Evolutionary conservation across 2,329 filamentous ascomycete genomes (phyloP).

Genomic region (Myriosclerotinia curreyana): DNA sequence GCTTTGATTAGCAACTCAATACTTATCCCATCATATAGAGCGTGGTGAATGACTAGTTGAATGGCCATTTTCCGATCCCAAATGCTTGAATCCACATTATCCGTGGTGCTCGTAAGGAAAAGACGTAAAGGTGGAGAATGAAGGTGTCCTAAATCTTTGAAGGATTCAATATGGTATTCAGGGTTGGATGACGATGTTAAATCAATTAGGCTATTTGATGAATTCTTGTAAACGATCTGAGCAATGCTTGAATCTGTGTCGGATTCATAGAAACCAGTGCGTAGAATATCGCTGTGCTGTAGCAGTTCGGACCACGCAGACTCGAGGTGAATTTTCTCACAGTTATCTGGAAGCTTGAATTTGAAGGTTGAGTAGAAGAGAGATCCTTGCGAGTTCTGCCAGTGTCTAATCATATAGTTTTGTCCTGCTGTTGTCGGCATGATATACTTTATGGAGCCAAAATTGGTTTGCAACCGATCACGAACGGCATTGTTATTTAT

Average conservation of each 20-base stretch:
- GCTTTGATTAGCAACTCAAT: conserved; percentile 60
- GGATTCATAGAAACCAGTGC: conserved; percentile 58
- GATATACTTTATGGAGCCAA: conserved; percentile 48
- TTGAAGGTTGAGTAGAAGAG: conserved; percentile 74
- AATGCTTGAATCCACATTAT: not conserved
- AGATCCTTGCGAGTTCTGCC: conserved; percentile 63
- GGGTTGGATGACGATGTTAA: conserved; percentile 23
- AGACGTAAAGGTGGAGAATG: conserved; percentile 33
- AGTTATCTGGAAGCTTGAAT: conserved; percentile 47
- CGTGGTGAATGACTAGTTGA: conserved; percentile 71
- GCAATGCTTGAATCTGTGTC: conserved; percentile 52
- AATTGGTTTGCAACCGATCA: conserved; percentile 24
- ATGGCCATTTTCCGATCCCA: conserved; percentile 21
- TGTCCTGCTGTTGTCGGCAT: conserved; percentile 76
- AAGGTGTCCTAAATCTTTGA: conserved; percentile 24
- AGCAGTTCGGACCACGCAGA: conserved; percentile 62
- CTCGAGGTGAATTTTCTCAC: conserved; percentile 44
- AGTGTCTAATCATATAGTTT: conserved; percentile 73
- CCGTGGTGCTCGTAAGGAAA: conserved; percentile 22
- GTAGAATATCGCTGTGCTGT: conserved; percentile 58
- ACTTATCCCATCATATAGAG: conserved; percentile 83
- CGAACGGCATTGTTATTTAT: conserved; percentile 38
- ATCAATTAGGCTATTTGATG: conserved; percentile 38
- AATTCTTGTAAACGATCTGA: conserved; percentile 56
- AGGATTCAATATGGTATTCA: conserved; percentile 15